Conservation (phyloP, 2,329 filamentous ascomycete species). For the Hymenoscyphus repandus region DNA sequence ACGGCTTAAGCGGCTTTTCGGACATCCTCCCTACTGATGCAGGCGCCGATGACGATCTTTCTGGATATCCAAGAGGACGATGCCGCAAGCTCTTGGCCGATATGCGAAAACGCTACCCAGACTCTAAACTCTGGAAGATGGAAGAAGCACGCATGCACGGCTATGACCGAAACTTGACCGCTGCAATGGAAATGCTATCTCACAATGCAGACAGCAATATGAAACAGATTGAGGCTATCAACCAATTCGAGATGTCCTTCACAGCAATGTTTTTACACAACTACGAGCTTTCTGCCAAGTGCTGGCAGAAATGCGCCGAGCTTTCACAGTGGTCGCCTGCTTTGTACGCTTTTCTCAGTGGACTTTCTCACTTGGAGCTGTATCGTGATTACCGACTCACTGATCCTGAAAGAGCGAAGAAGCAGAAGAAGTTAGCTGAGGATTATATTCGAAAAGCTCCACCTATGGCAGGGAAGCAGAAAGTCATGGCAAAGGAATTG, state of each 20-base stretch:
- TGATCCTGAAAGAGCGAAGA: slow-evolving; percentile 42
- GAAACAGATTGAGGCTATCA: slow-evolving; percentile 82
- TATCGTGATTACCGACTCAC: slow-evolving; percentile 59
- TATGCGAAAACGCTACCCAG: slow-evolving; percentile 75
- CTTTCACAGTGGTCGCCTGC: slow-evolving; percentile 89
- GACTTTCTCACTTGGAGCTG: slow-evolving; percentile 69
- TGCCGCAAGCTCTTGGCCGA: slow-evolving; percentile 62
- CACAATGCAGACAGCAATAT: slow-evolving; percentile 62
- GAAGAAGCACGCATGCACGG: slow-evolving; percentile 79
- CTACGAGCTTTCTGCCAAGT: slow-evolving; percentile 67
- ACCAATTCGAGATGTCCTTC: slow-evolving; percentile 78
- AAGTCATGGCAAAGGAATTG: slow-evolving; percentile 81
- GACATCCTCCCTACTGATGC: slow-evolving; percentile 72
- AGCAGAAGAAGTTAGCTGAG: slow-evolving; percentile 59
- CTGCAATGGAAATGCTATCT: slow-evolving; percentile 61
- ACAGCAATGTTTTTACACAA: slow-evolving; percentile 73
- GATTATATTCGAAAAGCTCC: slow-evolving; percentile 68
- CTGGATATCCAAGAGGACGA: slow-evolving; percentile 66
- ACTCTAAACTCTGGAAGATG: slow-evolving; percentile 78
- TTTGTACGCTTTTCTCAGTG: slow-evolving; percentile 86
- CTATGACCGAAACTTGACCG: slow-evolving; percentile 59
- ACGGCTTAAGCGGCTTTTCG: slow-evolving; percentile 76
- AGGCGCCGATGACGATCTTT: slow-evolving; percentile 50
- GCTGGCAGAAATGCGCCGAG: slow-evolving; percentile 69
- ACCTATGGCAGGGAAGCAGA: slow-evolving; percentile 73